Conservation (phyloP, 495 filamentous ascomycete species). For the Lophiostoma macrostomum region DNA sequence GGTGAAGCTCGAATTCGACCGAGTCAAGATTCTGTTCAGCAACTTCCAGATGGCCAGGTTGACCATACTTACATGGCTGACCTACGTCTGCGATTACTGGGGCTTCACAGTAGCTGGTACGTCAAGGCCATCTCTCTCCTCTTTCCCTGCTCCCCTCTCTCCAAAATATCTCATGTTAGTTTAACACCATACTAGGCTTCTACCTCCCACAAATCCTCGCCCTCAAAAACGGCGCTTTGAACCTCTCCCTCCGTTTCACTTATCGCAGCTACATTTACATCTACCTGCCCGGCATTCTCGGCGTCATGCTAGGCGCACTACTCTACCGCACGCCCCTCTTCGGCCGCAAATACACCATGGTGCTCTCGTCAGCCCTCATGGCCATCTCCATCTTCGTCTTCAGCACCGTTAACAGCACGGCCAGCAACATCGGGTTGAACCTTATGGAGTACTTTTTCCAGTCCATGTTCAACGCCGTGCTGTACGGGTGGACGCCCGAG, state of each 20-base stretch:
- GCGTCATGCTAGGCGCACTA: slow-evolving; percentile 44
- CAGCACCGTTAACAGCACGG: slow-evolving; percentile 43
- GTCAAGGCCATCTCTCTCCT: not conserved
- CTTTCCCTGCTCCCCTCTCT: too few relatives aligned
- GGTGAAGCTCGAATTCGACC: slow-evolving; percentile 37
- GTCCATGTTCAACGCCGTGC: slow-evolving; percentile 52
- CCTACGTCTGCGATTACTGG: slow-evolving; percentile 46
- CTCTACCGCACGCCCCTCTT: slow-evolving; percentile 43
- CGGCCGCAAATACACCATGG: slow-evolving; percentile 49
- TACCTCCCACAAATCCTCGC: slow-evolving; percentile 46
- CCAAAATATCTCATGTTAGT: not conserved
- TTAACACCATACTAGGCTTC: slow-evolving; percentile 32
- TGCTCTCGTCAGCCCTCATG: slow-evolving; percentile 48
- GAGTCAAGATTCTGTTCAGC: slow-evolving; percentile 44
- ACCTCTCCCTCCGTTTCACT: slow-evolving; percentile 38
- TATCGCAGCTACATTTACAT: slow-evolving; percentile 49
- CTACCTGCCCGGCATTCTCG: slow-evolving; percentile 46
- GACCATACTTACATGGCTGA: slow-evolving; percentile 46
- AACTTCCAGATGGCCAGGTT: slow-evolving; percentile 40
- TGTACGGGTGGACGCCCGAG: slow-evolving; percentile 58
- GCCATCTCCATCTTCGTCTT: slow-evolving; percentile 47
- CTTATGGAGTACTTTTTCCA: slow-evolving; percentile 52
- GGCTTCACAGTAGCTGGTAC: slow-evolving; percentile 47
- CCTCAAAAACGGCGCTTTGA: slow-evolving; percentile 40
- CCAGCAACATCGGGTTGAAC: slow-evolving; percentile 47